Base-by-base conservation (phyloP, 371 early-diverging fungal genomes). In the Rhizopus delemar region DNA sequence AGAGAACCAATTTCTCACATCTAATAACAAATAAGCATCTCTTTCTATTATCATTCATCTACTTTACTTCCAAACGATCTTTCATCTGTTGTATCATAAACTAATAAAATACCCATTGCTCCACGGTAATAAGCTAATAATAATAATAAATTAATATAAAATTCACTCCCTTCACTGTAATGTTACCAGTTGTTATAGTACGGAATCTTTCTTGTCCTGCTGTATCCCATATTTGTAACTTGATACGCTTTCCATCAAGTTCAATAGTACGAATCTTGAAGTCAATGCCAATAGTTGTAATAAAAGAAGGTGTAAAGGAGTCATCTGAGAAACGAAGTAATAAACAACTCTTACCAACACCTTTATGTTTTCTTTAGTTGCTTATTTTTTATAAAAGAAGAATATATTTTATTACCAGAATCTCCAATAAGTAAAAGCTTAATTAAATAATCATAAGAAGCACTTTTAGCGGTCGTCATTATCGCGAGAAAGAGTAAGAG, bases 171-270 rank as follows among this genome's bases (percentile, higher is more conserved):
- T 22, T 22, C 22, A 22, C 22, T 16, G 41, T 33, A 12, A 29
- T 46, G 35, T 56, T 76, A 85, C 90, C 90, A 13, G 97, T 96
- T 7, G 99, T 99, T 69, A 99, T 99, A 61, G 99, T 98, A 66
- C 99, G 93, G 91, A 99, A 99, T 53, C 99, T 92, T 75, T 99
- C 99, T 85, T 99, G 99, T 39, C 99, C 99, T 33, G 99, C 99
- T 11, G 97, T 98, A 81, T 98, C 98, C 98, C 98, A 98, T 69
- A 99, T 98, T 78, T 99, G 99, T 43, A 99, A 88, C 83, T 99
- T 99, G 64, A 99, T 96, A 59, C 93, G 94, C 77, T 97, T 98
- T 57, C 96, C 97, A 74, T 98, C 97, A 46, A 99, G 81, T 71
- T 94, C 93, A 51, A 99, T 95, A 36, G 99, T 99, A 71, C 99